Evolutionary conservation across 2,329 filamentous ascomycete genomes (phyloP).

Genomic region (Botrytis fabae): DNA sequence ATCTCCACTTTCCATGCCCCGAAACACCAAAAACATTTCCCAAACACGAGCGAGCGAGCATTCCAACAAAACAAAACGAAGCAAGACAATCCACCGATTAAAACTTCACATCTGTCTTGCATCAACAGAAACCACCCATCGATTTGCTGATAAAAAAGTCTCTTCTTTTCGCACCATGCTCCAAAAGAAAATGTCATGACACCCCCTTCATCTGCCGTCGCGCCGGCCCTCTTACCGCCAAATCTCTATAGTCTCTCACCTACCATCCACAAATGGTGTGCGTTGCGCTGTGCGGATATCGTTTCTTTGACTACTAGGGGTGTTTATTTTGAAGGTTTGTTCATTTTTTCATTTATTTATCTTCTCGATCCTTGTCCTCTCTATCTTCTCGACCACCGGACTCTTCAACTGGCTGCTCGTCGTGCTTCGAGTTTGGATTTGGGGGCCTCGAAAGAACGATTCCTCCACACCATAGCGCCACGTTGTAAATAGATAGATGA

Average conservation of each 20-base stretch:
- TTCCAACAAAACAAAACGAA: background rate
- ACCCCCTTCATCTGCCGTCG: slow-evolving; percentile 37
- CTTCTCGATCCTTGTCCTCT: background rate
- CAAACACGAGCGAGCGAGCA: background rate
- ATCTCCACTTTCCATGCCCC: background rate
- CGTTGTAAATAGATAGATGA: background rate
- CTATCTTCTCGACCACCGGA: background rate
- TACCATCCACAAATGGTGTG: slow-evolving; percentile 60
- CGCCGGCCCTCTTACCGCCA: slow-evolving; percentile 50
- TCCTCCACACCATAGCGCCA: too few species aligned
- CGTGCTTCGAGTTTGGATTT: background rate
- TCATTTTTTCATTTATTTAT: background rate
- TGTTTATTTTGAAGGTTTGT: slow-evolving; percentile 54
- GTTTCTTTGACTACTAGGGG: slow-evolving; percentile 48
- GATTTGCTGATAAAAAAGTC: background rate
- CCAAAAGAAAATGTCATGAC: slow-evolving; percentile 52
- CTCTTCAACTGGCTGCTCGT: background rate
- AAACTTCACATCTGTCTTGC: background rate
- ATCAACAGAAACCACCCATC: background rate
- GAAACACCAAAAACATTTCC: background rate
- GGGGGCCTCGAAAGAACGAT: too few species aligned
- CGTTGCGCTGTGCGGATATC: slow-evolving; percentile 54
- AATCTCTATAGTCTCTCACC: slow-evolving; percentile 65
- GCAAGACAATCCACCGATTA: background rate
- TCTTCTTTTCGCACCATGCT: background rate